Conservation (phyloP, 148 eudicot genomes). For the Chenopodium berlandieri region DNA sequence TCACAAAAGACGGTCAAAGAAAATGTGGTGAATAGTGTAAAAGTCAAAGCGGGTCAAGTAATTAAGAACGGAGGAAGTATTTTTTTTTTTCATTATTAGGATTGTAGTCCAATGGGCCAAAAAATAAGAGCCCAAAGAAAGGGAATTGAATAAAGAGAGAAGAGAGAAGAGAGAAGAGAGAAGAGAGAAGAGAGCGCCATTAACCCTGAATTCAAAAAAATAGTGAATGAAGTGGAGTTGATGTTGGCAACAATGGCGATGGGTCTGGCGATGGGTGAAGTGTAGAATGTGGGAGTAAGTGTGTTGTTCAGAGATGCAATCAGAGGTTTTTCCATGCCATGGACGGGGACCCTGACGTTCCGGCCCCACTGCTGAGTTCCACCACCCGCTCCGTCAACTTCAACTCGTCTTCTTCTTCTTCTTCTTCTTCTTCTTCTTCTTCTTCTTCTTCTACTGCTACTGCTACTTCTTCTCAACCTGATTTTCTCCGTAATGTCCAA, state of each 20-base stretch:
- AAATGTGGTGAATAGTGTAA: too few species aligned
- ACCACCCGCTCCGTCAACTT: constrained; percentile 38
- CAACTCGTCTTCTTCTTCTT: constrained; percentile 42
- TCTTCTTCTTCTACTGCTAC: constrained; percentile 44
- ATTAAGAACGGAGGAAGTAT: too few species aligned
- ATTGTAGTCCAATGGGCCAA: not conserved
- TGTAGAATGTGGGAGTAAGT: not conserved
- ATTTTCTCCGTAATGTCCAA: constrained; percentile 65
- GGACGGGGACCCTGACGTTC: constrained; percentile 65
- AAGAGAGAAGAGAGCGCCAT: constrained; percentile 16
- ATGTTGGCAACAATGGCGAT: not conserved
- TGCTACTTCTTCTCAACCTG: constrained; percentile 36
- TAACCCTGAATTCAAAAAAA: constrained; percentile 17
- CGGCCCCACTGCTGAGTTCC: constrained; percentile 35
- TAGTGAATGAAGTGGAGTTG: not conserved
- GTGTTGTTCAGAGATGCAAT: constrained; percentile 7
- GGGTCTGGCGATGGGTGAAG: constrained; percentile 13
- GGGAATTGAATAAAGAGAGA: not conserved
- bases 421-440: constrained; percentile 28
- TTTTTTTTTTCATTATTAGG: too few species aligned
- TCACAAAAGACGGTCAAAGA: too few species aligned
- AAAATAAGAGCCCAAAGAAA: not conserved
- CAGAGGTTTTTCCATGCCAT: constrained; percentile 55
- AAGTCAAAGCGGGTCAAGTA: too few species aligned
- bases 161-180: not conserved